A percentile compares a stretch with the other conserved stretches of the same genome.
Evolutionary conservation across 768 basidiomycete species (phyloP).

Genomic region (Pulveroboletus frians): DNA sequence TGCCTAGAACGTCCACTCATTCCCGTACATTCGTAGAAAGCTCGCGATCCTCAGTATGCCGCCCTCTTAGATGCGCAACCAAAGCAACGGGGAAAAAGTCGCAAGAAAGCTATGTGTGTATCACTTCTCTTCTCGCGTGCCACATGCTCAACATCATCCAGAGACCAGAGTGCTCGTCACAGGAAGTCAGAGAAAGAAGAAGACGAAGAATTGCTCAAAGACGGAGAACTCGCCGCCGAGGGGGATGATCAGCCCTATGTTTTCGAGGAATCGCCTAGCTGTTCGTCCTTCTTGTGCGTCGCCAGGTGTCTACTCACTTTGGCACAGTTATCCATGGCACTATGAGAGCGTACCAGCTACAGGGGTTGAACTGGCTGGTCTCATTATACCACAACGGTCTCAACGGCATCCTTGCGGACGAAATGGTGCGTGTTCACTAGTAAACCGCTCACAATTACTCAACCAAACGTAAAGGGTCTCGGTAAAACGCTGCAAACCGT

Average conservation of each 20-base stretch:
- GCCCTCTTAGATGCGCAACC: slow-evolving; percentile 82
- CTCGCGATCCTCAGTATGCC: slow-evolving; percentile 91
- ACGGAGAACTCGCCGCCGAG: slow-evolving; percentile 71
- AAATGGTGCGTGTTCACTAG: slow-evolving; percentile 57
- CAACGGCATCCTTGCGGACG: slow-evolving; percentile 95
- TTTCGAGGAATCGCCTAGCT: slow-evolving; percentile 90
- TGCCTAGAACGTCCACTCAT: not conserved
- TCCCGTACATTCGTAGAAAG: slow-evolving; percentile 44
- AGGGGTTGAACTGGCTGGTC: slow-evolving; percentile 97
- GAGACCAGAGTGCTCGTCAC: slow-evolving; percentile 75
- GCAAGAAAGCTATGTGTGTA: slow-evolving; percentile 73
- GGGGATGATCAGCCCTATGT: slow-evolving; percentile 89
- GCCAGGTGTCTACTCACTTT: slow-evolving; percentile 2
- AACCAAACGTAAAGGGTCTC: slow-evolving; percentile 59
- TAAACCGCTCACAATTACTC: not conserved
- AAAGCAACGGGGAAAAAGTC: slow-evolving; percentile 77
- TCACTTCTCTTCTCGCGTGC: not conserved
- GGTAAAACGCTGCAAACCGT: slow-evolving; percentile 99
- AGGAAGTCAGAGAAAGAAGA: slow-evolving; percentile 98
- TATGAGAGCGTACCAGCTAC: slow-evolving; percentile 93
- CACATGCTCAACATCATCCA: slow-evolving; percentile 27
- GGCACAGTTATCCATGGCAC: slow-evolving; percentile 73
- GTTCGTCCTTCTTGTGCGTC: slow-evolving; percentile 37
- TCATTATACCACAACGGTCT: slow-evolving; percentile 93
- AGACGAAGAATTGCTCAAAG: slow-evolving; percentile 90